phyloP scores from a whole-genome alignment of 805 yeast genomes.

The Candida multigemmis region DNA sequence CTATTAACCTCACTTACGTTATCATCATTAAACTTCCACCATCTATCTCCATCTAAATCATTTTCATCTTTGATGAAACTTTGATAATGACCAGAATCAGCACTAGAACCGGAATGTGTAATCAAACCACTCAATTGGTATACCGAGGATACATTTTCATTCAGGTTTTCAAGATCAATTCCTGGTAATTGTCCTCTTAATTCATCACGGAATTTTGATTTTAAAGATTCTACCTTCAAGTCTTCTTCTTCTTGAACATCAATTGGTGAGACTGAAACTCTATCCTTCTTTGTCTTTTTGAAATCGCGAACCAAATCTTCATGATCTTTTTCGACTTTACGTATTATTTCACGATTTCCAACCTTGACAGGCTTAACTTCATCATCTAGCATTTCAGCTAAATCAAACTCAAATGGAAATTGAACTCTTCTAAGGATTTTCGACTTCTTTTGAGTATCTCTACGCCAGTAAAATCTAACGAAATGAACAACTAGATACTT shows the following conservation, averaged over 20 bases:
- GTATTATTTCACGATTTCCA: conserved; percentile 66
- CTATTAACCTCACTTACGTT: conserved; percentile 69
- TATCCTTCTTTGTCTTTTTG: conserved; percentile 42
- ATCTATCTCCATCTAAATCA: conserved; percentile 57
- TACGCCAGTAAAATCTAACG: conserved; percentile 93
- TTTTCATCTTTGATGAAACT: conserved; percentile 69
- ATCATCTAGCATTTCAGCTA: conserved; percentile 79
- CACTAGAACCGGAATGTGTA: conserved; percentile 91
- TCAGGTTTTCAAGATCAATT: conserved; percentile 23
- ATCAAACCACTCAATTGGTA: conserved; percentile 78
- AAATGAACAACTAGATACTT: conserved; percentile 83
- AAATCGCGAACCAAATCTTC: conserved; percentile 65
- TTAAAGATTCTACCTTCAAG: conserved; percentile 38
- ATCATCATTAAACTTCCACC: conserved; percentile 97
- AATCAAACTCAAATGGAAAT: conserved; percentile 89
- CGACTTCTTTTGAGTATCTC: conserved; percentile 83
- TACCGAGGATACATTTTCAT: conserved; percentile 81
- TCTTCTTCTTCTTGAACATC: conserved; percentile 50
- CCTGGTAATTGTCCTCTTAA: conserved; percentile 34
- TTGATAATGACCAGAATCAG: conserved; percentile 97
- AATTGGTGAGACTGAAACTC: conserved; percentile 30
- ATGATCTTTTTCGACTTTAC: conserved; percentile 66
- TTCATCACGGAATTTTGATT: conserved; percentile 42
- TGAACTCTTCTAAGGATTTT: conserved; percentile 90
- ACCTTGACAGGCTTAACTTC: conserved; percentile 59